Evolutionary conservation across 78 protist genomes (phyloP).

Genomic region (Isochrysis galbana): DNA sequence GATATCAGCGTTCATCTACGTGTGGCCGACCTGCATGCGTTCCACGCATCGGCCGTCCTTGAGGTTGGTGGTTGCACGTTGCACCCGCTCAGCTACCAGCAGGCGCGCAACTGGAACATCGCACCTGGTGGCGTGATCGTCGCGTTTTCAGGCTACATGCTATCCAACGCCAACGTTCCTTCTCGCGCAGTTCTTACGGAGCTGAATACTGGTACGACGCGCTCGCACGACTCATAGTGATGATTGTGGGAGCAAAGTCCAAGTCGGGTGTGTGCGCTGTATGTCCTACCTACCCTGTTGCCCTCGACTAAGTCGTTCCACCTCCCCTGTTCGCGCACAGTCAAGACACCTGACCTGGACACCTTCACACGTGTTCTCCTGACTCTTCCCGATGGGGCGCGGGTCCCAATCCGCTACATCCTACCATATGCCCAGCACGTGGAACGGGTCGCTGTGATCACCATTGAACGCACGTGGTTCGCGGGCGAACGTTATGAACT

Average conservation of each 20-base stretch:
- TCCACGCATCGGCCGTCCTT: conserved; percentile 27
- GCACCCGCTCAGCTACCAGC: conserved; percentile 46
- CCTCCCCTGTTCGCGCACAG: too few relatives aligned
- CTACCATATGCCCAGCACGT: conserved; percentile 1
- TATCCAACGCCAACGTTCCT: conserved; percentile 2
- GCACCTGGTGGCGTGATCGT: conserved; percentile 43
- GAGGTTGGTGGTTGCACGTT: conserved; percentile 34
- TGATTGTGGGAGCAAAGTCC: too few relatives aligned
- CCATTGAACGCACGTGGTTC: conserved; percentile 25
- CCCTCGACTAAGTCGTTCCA: too few relatives aligned
- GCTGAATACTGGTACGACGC: background rate
- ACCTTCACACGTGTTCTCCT: background rate
- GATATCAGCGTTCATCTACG: background rate
- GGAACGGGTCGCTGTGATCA: conserved; percentile 16
- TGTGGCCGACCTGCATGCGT: conserved; percentile 43
- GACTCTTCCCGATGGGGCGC: background rate
- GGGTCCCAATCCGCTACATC: conserved; percentile 36
- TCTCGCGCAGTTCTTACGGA: background rate
- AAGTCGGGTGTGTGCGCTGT: too few relatives aligned
- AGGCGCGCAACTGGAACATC: background rate
- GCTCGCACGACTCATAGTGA: too few relatives aligned
- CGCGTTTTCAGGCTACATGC: conserved; percentile 55
- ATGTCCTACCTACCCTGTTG: too few relatives aligned
- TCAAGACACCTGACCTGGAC: background rate
- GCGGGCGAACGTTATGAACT: background rate